Evolutionary conservation across 2,329 filamentous ascomycete genomes (phyloP), one percentile per base, ranked within the genome.

Genomic region (Rosellinia necatrix): DNA sequence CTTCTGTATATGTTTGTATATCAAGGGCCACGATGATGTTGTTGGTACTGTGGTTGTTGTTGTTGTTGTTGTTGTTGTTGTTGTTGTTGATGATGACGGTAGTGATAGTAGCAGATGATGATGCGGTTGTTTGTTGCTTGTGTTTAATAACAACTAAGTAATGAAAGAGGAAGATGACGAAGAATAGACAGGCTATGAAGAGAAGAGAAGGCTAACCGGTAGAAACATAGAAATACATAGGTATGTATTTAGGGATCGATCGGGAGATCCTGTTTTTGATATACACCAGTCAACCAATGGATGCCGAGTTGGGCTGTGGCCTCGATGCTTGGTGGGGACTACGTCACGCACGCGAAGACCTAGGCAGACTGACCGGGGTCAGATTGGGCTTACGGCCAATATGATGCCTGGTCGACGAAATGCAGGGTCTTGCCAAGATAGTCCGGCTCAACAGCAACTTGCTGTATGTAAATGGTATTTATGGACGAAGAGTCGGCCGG

Each of bases 181-280:
- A 13, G n/a, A 15, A 37, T n/a, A 7, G 19, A 9, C 6, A 25
- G 15, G 25, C 21, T 13, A 17, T 6, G 24, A 48, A 37, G 30
- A 43, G 15, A 49, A 48, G 47, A 49, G 47, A 44, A 53, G 48
- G 40, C 66, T 66, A 64, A 69, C 66, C 66, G 64, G 67, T 66
- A 34, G 67, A 66, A 54, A 63, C 60, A 56, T 69, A 68, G 52
- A 64, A 64, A 57, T 60, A 69, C 66, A 68, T 70, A n/a, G n/a
- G n/a, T n/a, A n/a, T n/a, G n/a, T n/a, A n/a, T n/a, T n/a, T 29
- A 56, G 61, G 63, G 46, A 54, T 30, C 19, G 46, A 53, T 29
- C 22, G 55, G 53, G 53, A 49, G 58, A 53, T 64, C 53, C 61
- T 64, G 58, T 59, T 65, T 62, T 60, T 65, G 56, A 62, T 64